A percentile compares a stretch with the other conserved stretches of the same genome.
Conservation (phyloP, 345 rosid genomes). For the Lepidium aucheri region DNA sequence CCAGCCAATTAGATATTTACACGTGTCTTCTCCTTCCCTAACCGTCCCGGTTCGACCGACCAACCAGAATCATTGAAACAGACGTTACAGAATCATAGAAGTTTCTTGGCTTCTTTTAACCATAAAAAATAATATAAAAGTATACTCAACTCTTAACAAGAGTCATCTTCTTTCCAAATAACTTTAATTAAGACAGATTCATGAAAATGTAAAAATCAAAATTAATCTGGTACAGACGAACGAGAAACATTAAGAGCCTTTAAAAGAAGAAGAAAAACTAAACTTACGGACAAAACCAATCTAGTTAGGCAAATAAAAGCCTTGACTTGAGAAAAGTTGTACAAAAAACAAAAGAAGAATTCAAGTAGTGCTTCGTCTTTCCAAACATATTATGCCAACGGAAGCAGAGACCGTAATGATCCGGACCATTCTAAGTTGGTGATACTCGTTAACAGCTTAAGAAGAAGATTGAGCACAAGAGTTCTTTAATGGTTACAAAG, state of each 20-base stretch:
- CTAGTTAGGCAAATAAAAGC: constrained; percentile 9
- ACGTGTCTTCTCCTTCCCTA: constrained; percentile 17
- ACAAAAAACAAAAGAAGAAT: background rate
- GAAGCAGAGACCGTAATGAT: constrained; percentile 3
- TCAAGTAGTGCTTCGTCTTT: background rate
- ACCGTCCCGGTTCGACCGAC: too few species aligned
- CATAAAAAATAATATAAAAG: background rate
- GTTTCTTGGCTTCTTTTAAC: too few species aligned
- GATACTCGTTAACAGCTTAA: background rate
- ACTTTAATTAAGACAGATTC: background rate
- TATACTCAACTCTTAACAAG: background rate
- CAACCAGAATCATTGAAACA: too few species aligned
- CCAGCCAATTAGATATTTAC: constrained; percentile 24
- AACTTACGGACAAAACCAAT: constrained; percentile 18
- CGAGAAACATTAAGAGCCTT: background rate
- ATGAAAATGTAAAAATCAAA: background rate
- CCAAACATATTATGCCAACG: constrained; percentile 2
- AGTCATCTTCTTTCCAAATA: background rate
- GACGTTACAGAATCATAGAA: too few species aligned
- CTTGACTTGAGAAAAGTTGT: background rate
- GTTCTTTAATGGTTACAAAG: constrained; percentile 7
- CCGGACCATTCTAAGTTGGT: background rate
- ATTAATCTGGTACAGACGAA: constrained; percentile 12
- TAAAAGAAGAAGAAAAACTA: background rate
- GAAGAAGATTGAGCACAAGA: constrained; percentile 2